Conservation (phyloP, 73 alveolate genomes). For the Tetrahymena borealis region DNA sequence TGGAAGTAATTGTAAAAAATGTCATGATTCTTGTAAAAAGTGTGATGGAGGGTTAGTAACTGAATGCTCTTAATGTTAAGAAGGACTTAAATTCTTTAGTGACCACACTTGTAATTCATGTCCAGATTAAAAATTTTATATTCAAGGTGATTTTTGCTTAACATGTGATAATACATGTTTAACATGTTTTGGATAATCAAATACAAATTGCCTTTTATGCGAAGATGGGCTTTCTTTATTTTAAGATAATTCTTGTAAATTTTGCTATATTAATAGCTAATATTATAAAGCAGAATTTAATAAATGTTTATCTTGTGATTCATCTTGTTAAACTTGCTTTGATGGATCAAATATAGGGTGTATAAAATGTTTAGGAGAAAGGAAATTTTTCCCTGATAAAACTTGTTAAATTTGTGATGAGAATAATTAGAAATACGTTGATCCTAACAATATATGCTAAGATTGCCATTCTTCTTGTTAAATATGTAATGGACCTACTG, state of each 20-base stretch:
- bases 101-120: too few species aligned
- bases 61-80: too few species aligned
- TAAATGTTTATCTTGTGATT: background rate
- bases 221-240: background rate
- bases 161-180: background rate
- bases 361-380: background rate
- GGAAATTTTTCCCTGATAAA: background rate
- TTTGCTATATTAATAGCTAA: background rate
- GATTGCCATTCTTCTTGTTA: background rate
- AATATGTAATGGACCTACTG: background rate
- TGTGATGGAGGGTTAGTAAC: too few species aligned
- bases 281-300: background rate
- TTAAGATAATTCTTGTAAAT: background rate
- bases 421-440: background rate
- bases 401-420: background rate
- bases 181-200: background rate
- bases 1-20: background rate
- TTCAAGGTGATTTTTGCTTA: too few species aligned
- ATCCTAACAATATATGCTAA: background rate
- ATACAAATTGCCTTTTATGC: background rate
- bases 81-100: too few species aligned
- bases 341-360: background rate
- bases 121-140: too few species aligned
- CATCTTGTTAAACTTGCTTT: background rate
- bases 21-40: background rate